Evolutionary conservation across 371 early-diverging fungal genomes (phyloP).

Genomic region (Mycotypha africana): DNA sequence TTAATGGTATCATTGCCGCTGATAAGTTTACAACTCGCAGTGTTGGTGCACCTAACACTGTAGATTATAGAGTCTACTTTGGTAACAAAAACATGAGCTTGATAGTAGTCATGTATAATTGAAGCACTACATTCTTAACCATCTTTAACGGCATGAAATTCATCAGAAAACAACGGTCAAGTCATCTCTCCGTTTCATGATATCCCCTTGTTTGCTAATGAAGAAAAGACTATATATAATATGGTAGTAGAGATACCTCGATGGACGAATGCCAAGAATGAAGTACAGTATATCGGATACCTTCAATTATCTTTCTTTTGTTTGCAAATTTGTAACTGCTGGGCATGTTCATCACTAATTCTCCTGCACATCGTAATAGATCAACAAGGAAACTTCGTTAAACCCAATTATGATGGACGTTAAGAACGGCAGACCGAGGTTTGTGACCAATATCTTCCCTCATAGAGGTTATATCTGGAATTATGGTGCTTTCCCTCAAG

Average conservation of each 20-base stretch:
- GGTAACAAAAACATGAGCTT: too few species aligned
- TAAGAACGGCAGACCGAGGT: conserved; percentile 91
- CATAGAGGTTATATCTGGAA: conserved; percentile 98
- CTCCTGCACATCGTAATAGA: conserved; percentile 32
- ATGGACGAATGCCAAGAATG: conserved; percentile 97
- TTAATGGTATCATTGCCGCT: too few species aligned
- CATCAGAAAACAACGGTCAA: conserved; percentile 33
- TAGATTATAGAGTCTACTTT: conserved; percentile 82
- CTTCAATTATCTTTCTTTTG: too few species aligned
- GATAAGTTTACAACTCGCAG: conserved; percentile 63
- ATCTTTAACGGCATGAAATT: not conserved
- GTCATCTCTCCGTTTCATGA: conserved; percentile 94
- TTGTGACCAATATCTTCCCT: conserved; percentile 92
- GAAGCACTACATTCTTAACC: not conserved
- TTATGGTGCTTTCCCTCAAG: conserved; percentile 92
- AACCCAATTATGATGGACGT: conserved; percentile 97
- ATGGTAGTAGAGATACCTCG: conserved; percentile 95
- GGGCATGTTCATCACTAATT: not conserved
- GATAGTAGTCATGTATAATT: too few species aligned
- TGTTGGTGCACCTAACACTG: conserved; percentile 83
- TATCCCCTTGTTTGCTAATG: conserved; percentile 82
- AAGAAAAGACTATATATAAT: conserved; percentile 75
- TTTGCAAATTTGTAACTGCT: too few species aligned
- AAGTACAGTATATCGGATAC: conserved; percentile 52
- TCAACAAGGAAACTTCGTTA: conserved; percentile 72